Conservation (phyloP, 2,329 filamentous ascomycete species). For the Neodidymelliopsis sp. region DNA sequence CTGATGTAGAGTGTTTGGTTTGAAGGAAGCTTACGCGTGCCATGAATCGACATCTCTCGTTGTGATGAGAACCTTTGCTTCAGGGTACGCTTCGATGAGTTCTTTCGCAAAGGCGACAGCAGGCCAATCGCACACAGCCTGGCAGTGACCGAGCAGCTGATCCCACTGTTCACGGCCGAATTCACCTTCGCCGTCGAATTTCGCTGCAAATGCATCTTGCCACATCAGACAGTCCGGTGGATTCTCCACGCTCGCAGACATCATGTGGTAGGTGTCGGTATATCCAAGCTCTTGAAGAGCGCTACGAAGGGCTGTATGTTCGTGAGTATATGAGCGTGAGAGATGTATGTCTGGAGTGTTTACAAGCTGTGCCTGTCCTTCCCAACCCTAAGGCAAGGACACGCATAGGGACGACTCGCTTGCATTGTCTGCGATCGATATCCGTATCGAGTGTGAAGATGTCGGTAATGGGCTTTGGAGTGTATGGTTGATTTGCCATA, state of each 20-base stretch:
- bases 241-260: slow-evolving; percentile 73
- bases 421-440: slow-evolving; percentile 67
- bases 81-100: slow-evolving; percentile 44
- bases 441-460: slow-evolving; percentile 21
- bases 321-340: not conserved
- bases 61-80: slow-evolving; percentile 47
- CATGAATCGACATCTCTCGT: slow-evolving; percentile 23
- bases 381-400: slow-evolving; percentile 74
- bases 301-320: slow-evolving; percentile 58
- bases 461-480: slow-evolving; percentile 20
- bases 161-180: slow-evolving; percentile 64
- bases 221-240: slow-evolving; percentile 72
- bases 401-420: slow-evolving; percentile 74
- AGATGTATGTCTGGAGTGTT: not conserved
- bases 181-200: slow-evolving; percentile 66
- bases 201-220: slow-evolving; percentile 71
- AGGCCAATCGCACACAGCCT: slow-evolving; percentile 44
- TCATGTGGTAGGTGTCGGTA: slow-evolving; percentile 50
- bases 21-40: slow-evolving; percentile 40
- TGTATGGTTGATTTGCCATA: slow-evolving; percentile 14
- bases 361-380: slow-evolving; percentile 68
- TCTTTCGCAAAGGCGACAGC: slow-evolving; percentile 39
- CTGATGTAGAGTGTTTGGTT: not conserved
- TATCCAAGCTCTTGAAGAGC: slow-evolving; percentile 73
- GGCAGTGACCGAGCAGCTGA: slow-evolving; percentile 55